Percentiles rank a stretch among this genome's conserved stretches.
phyloP scores from a whole-genome alignment of 176 grass and related monocot species.

The Aegilops umbellulata region DNA sequence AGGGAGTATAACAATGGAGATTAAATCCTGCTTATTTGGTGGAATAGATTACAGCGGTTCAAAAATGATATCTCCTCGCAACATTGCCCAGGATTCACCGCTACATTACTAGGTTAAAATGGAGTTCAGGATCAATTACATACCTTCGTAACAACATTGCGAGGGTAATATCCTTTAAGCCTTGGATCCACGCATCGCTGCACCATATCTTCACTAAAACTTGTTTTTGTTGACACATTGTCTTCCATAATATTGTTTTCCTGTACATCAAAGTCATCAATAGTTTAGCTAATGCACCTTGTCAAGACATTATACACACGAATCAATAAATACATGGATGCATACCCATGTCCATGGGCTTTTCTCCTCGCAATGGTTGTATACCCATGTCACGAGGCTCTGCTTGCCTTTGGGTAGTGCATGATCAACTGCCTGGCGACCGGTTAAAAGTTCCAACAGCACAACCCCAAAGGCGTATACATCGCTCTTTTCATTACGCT shows the following conservation, averaged over 20 bases:
- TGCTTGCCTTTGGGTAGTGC: constrained; percentile 60
- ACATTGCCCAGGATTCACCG: too few relatives aligned
- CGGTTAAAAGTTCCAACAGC: constrained; percentile 65
- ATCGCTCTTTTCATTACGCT: constrained; percentile 65
- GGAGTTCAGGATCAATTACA: too few relatives aligned
- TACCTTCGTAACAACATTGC: neutral
- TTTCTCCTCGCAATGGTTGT: neutral
- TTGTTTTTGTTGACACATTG: too few relatives aligned
- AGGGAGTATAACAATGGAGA: too few relatives aligned
- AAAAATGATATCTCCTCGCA: too few relatives aligned
- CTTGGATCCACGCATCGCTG: neutral
- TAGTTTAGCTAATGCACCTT: neutral
- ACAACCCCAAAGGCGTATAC: constrained; percentile 78
- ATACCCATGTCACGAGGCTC: constrained; percentile 79
- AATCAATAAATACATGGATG: neutral
- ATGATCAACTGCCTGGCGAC: constrained; percentile 56
- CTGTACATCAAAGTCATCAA: neutral
- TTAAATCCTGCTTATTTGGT: too few relatives aligned
- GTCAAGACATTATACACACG: neutral
- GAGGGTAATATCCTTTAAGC: neutral
- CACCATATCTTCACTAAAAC: neutral
- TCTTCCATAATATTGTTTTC: too few relatives aligned
- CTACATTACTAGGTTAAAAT: too few relatives aligned
- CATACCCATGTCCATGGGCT: constrained; percentile 63
- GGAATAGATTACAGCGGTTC: too few relatives aligned